These are phyloP conservation scores for Leccinum truebloodii DNA, from an alignment of 768 basidiomycete genomes.

Conservation along the genomic window DNA sequence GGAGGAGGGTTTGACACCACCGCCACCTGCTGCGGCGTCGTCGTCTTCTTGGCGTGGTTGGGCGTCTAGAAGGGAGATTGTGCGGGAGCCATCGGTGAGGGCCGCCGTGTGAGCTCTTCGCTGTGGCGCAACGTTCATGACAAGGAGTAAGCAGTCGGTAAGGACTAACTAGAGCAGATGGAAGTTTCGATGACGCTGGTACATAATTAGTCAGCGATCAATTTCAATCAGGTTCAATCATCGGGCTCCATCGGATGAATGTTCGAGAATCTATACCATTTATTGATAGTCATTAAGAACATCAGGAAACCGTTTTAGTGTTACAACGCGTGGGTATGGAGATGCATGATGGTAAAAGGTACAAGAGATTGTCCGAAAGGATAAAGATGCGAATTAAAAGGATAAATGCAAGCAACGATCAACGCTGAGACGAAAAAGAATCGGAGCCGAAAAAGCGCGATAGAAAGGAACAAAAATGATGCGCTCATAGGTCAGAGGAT, in stretches of 20 bases:
- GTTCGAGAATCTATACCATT: constrained; percentile 16
- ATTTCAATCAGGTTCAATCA: not conserved
- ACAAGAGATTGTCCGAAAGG: constrained; percentile 26
- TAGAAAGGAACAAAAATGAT: constrained; percentile 11
- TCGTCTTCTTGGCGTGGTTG: constrained; percentile 37
- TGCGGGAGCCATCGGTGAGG: constrained; percentile 55
- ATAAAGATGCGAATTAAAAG: constrained; percentile 25
- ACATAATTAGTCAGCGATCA: constrained; percentile 20
- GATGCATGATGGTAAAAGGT: constrained; percentile 25
- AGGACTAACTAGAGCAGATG: not conserved
- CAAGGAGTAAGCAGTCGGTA: not conserved
- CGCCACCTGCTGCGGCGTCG: constrained; percentile 1
- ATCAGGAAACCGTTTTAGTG: constrained; percentile 15
- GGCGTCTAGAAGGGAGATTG: constrained; percentile 45
- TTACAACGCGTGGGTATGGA: constrained; percentile 28
- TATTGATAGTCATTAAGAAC: constrained; percentile 21
- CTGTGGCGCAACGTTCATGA: constrained; percentile 27
- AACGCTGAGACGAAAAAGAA: constrained; percentile 21
- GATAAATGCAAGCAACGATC: constrained; percentile 31
- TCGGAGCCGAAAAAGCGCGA: not conserved
- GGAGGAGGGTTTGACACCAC: constrained; percentile 17
- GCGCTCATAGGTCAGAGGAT: constrained; percentile 7
- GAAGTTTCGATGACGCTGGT: not conserved
- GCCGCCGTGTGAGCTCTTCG: constrained; percentile 40
- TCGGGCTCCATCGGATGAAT: not conserved